phyloP scores from a whole-genome alignment of 805 yeast species.

The Cyberlindnera galapagoensis region DNA sequence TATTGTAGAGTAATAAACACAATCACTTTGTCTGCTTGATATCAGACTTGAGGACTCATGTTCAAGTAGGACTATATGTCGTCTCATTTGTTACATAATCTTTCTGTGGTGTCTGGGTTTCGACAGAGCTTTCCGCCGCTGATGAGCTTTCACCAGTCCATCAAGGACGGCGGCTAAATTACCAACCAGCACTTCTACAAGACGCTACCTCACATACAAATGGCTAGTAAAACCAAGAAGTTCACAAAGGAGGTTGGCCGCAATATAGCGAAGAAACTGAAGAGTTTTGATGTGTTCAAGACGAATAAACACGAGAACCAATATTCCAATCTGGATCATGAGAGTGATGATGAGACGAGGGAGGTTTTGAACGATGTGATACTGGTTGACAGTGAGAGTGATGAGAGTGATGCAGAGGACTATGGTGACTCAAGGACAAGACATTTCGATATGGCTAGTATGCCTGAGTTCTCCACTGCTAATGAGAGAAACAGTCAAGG shows the following conservation, averaged over 20 bases:
- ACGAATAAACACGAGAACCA: constrained; percentile 21
- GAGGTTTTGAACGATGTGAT: constrained; percentile 3
- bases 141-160: too few species aligned
- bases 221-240: constrained; percentile 8
- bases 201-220: too few species aligned
- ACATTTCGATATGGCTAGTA: neutral
- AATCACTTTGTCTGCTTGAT: too few species aligned
- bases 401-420: constrained; percentile 7
- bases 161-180: too few species aligned
- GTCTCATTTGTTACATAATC: too few species aligned
- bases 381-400: constrained; percentile 1
- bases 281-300: constrained; percentile 19
- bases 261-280: too few species aligned
- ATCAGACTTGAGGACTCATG: too few species aligned
- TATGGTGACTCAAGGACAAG: neutral
- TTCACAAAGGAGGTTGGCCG: constrained; percentile 9
- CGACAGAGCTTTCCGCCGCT: too few species aligned
- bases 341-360: constrained; percentile 5
- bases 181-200: too few species aligned
- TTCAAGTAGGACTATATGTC: too few species aligned
- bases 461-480: neutral
- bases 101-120: too few species aligned
- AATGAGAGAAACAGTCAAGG: neutral
- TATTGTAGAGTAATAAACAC: too few species aligned
- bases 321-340: constrained; percentile 11